Evolutionary conservation across 2,329 filamentous ascomycete species (phyloP), one percentile per base, ranked within the genome.

Genomic region (Pseudogymnoascus sp.): DNA sequence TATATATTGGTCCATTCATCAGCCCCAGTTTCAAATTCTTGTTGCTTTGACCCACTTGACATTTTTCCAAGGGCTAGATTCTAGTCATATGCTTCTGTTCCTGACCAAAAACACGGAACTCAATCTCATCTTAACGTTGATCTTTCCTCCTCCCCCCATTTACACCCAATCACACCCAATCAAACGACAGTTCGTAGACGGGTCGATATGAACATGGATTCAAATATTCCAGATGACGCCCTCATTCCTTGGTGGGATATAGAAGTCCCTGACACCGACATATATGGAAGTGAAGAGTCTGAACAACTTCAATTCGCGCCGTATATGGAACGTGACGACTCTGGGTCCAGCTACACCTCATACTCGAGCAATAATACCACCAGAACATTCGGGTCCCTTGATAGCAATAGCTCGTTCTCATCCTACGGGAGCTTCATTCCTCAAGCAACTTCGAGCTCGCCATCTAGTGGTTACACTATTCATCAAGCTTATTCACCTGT

Each of bases 1-100:
- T 54, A 54, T 54, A 54, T 54, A 54, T 54, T 54, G 26, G 47
- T 33, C 47, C 47, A 54, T 54, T 54, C 47, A 33, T 54, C 47
- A 54, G 47, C 47, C 47, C 47, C 29, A 5, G 47, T 54, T 54
- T 54, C 47, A 54, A 54, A 54, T 54, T 54, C 47, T 33, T 50
- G 44, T 50, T 50, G 8, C 9, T 50, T 54, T 54, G 47, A 54
- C 47, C 47, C 47, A 54, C 47, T 54, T 54, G 47, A 11, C 47
- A 17, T 21, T 17, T 54, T 33, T 33, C n/a, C 26, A 54, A 50
- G 26, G 9, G 29, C 47, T 33, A 47, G 24, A 33, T 33, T 54
- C 29, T 54, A 54, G 47, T 54, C 47, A 54, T 54, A 54, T 54
- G 47, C 47, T 54, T 26, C 7, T 7, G n/a, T 54, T 54, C 26